Conservation (phyloP, 129 eudicot species). For the Calendula officinalis region DNA sequence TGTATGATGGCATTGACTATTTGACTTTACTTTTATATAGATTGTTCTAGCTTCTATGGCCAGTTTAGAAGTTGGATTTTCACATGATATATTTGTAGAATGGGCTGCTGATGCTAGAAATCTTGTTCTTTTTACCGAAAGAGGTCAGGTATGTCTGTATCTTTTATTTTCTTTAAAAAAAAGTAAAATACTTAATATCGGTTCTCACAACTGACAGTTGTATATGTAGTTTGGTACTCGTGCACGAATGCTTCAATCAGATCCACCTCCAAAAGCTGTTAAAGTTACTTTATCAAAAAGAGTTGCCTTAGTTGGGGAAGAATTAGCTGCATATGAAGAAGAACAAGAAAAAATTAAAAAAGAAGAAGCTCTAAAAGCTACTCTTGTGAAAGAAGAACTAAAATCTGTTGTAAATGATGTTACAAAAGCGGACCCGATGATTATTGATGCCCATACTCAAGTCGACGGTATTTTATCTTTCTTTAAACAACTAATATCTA, state of each 20-base stretch:
- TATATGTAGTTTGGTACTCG: constrained; percentile 71
- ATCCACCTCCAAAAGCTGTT: constrained; percentile 99
- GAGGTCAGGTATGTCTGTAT: constrained; percentile 74
- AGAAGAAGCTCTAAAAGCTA: constrained; percentile 90
- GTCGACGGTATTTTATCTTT: constrained; percentile 50
- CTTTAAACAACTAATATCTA: no score
- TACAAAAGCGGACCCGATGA: constrained; percentile 62
- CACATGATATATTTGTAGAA: constrained; percentile 92
- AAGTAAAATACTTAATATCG: not conserved
- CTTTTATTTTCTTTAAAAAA: not conserved
- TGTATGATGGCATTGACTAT: constrained; percentile 7
- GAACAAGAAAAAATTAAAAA: constrained; percentile 72
- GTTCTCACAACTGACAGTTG: constrained; percentile 2
- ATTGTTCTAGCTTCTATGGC: constrained; percentile 95
- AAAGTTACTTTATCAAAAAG: constrained; percentile 88
- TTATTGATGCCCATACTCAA: constrained; percentile 58
- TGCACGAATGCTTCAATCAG: constrained; percentile 97
- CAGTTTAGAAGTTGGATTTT: constrained; percentile 91
- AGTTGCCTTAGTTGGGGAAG: constrained; percentile 93
- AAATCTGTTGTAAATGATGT: constrained; percentile 55
- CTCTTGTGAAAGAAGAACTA: constrained; percentile 67
- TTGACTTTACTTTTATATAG: constrained; percentile 34
- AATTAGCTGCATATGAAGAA: constrained; percentile 93
- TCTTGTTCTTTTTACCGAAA: constrained; percentile 89
- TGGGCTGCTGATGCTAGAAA: constrained; percentile 86